phyloP scores from a whole-genome alignment of 2,329 filamentous ascomycete genomes.

The Lithohypha guttulata region DNA sequence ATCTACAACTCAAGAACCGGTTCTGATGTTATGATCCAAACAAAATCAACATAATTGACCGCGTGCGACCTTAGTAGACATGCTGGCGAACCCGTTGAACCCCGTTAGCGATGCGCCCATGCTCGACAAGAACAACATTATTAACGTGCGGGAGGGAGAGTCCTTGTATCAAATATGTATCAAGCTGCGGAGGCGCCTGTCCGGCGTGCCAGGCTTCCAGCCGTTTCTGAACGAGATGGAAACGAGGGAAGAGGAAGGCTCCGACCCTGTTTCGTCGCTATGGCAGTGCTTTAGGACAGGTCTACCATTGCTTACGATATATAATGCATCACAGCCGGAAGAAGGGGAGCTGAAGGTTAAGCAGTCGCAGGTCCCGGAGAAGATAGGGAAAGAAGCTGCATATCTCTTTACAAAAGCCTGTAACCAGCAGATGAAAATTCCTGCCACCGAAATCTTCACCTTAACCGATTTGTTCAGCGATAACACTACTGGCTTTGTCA shows the following conservation, averaged over 20 bases:
- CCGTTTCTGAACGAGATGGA: constrained; percentile 61
- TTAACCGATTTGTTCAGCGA: constrained; percentile 84
- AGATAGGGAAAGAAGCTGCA: constrained; percentile 73
- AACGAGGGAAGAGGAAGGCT: constrained; percentile 51
- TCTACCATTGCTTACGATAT: constrained; percentile 74
- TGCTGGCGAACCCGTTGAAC: constrained; percentile 29
- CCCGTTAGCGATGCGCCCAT: constrained; percentile 43
- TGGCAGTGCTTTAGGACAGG: constrained; percentile 82
- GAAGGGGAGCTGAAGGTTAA: constrained; percentile 50
- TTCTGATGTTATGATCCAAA: too few relatives aligned
- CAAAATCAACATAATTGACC: not conserved
- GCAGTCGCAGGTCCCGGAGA: constrained; percentile 48
- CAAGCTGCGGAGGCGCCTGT: constrained; percentile 67
- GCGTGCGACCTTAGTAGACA: constrained; percentile 10
- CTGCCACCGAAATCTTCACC: constrained; percentile 76
- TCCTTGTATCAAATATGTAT: constrained; percentile 95
- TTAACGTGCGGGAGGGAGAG: constrained; percentile 92
- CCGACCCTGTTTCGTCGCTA: constrained; percentile 77
- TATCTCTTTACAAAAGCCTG: constrained; percentile 91
- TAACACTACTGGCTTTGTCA: constrained; percentile 94
- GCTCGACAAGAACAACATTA: constrained; percentile 79
- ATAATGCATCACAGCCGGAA: constrained; percentile 69
- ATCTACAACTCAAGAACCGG: not conserved
- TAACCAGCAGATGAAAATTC: constrained; percentile 67
- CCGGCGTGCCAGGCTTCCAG: constrained; percentile 75